Conservation (phyloP, 148 eudicot genomes). For the Pharnaceum exiguum region DNA sequence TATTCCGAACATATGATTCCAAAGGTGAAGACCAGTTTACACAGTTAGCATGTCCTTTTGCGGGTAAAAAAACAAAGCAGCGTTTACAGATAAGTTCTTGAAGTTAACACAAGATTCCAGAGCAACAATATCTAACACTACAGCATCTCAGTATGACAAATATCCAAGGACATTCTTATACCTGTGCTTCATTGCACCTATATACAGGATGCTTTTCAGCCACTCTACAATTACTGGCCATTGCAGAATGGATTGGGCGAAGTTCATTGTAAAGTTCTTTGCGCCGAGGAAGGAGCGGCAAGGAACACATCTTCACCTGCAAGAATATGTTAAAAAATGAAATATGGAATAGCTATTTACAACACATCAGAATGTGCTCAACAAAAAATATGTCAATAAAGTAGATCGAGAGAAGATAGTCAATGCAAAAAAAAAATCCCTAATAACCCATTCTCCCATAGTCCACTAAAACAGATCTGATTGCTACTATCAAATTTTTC, state of each 20-base stretch:
- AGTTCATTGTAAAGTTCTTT: slow-evolving; percentile 65
- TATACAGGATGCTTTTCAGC: slow-evolving; percentile 75
- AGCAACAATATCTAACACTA: not conserved
- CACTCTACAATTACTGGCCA: slow-evolving; percentile 40
- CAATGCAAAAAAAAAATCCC: too few relatives aligned
- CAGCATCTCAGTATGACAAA: not conserved
- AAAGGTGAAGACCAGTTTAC: too few relatives aligned
- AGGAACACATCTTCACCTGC: slow-evolving; percentile 58
- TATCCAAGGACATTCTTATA: slow-evolving; percentile 15
- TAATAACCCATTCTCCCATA: too few relatives aligned
- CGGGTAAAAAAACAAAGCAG: too few relatives aligned
- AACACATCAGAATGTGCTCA: not conserved
- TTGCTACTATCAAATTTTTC: too few relatives aligned
- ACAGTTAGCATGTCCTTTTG: too few relatives aligned
- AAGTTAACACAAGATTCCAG: not conserved
- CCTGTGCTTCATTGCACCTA: slow-evolving; percentile 76
- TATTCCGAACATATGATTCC: too few relatives aligned
- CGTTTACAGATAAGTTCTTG: too few relatives aligned
- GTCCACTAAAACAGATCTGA: too few relatives aligned
- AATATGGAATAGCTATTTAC: not conserved
- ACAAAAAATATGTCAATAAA: not conserved
- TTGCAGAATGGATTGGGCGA: slow-evolving; percentile 55
- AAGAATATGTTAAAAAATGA: slow-evolving; percentile 6
- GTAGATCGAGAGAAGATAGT: too few relatives aligned
- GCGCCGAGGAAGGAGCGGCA: slow-evolving; percentile 72